phyloP scores from a whole-genome alignment of 768 basidiomycete species.

The Termitomyces sp. region DNA sequence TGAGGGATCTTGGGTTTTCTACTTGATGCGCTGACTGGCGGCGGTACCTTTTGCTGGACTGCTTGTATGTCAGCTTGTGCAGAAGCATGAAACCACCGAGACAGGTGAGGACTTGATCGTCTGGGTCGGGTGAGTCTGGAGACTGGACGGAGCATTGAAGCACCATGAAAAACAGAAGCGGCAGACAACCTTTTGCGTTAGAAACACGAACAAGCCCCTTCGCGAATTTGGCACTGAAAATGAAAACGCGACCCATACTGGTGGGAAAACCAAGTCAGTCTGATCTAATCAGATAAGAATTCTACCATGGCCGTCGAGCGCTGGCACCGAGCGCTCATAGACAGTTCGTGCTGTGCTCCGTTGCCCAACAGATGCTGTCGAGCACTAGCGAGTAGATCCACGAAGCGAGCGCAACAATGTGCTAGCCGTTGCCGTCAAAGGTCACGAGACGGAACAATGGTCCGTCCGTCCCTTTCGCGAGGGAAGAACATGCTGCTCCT shows the following conservation, averaged over 20 bases:
- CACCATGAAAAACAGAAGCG: conserved; percentile 12
- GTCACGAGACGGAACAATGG: conserved; percentile 7
- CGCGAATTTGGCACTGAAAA: not conserved
- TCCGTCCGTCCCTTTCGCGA: conserved; percentile 12
- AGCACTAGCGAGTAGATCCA: not conserved
- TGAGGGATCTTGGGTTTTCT: not conserved
- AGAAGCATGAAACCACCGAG: conserved; percentile 25
- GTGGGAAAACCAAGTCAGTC: conserved; percentile 2
- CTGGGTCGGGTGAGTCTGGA: conserved; percentile 12
- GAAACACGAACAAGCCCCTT: not conserved
- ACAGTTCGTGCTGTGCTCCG: not conserved
- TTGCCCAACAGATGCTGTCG: not conserved
- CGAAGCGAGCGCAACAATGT: not conserved
- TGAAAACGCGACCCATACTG: not conserved
- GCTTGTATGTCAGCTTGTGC: conserved; percentile 14
- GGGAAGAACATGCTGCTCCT: conserved; percentile 9
- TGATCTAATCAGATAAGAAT: conserved; percentile 14
- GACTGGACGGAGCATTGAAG: conserved; percentile 18
- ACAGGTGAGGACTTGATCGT: conserved; percentile 22
- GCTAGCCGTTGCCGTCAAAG: not conserved
- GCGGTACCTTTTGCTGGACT: conserved; percentile 13
- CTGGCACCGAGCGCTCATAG: not conserved
- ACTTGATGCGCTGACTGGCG: not conserved
- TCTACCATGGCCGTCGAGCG: not conserved
- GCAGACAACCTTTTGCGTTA: not conserved